A percentile compares a stretch with the other conserved stretches of the same genome.
These are phyloP conservation scores for Spathaspora hagerdaliae DNA, from an alignment of 805 yeast genomes.

Conservation along the genomic window DNA sequence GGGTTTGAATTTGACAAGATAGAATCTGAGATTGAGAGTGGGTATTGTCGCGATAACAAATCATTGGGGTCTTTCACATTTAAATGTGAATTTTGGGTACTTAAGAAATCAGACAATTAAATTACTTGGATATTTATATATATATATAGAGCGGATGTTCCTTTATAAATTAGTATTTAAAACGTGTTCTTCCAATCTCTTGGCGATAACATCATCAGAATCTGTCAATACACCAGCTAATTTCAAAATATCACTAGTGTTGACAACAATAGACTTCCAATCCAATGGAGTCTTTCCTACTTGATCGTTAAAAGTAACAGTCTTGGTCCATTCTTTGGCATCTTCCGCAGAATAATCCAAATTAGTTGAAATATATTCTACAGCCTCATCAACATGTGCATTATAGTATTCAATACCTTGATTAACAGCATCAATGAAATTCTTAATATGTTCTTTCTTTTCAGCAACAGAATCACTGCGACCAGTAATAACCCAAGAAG, in stretches of 20 bases:
- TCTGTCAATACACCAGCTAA: conserved; percentile 59
- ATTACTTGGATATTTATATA: conserved; percentile 8
- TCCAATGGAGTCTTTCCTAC: conserved; percentile 40
- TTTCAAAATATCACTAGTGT: conserved; percentile 54
- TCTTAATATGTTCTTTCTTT: conserved; percentile 17
- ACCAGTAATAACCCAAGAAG: conserved; percentile 82
- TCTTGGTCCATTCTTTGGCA: conserved; percentile 76
- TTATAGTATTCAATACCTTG: conserved; percentile 68
- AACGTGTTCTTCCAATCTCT: conserved; percentile 22
- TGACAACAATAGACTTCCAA: conserved; percentile 45
- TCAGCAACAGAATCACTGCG: conserved; percentile 32
- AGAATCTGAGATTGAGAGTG: conserved; percentile 41
- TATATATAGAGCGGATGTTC: background rate
- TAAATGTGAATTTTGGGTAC: conserved; percentile 69
- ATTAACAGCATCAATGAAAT: conserved; percentile 53
- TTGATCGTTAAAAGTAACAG: conserved; percentile 58
- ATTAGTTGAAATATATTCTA: conserved; percentile 57
- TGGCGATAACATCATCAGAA: conserved; percentile 17
- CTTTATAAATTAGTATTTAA: conserved; percentile 4
- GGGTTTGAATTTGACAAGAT: conserved; percentile 51
- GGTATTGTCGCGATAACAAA: conserved; percentile 50
- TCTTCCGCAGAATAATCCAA: conserved; percentile 76
- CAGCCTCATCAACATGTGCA: conserved; percentile 57
- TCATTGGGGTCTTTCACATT: conserved; percentile 55
- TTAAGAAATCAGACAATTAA: conserved; percentile 17